Conservation (phyloP, 108 stramenopile genomes). For the Nannochloropsis granulata region DNA sequence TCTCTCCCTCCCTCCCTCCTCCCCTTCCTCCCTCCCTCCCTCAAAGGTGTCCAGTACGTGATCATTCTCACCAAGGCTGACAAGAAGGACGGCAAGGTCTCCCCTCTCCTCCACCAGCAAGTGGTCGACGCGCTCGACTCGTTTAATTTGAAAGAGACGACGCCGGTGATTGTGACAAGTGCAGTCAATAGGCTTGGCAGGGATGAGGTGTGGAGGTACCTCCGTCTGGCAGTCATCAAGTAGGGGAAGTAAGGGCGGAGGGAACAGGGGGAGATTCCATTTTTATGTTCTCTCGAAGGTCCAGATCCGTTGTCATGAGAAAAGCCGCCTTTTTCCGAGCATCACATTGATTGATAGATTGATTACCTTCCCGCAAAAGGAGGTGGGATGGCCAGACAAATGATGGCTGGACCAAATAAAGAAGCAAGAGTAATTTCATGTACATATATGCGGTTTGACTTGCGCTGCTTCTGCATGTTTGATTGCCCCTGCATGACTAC, state of each 20-base stretch:
- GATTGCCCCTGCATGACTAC: too few species aligned
- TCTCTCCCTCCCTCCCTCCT: background rate
- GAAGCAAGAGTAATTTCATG: too few species aligned
- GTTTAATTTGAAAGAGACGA: background rate
- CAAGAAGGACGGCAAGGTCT: conserved; percentile 23
- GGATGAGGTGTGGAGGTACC: conserved; percentile 25
- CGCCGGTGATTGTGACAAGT: conserved; percentile 18
- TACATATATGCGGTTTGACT: background rate
- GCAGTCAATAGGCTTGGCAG: conserved; percentile 13
- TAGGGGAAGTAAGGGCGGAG: background rate
- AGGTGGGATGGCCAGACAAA: too few species aligned
- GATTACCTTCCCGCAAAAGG: background rate
- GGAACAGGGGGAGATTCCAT: background rate
- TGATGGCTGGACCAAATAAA: too few species aligned
- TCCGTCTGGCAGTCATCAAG: background rate
- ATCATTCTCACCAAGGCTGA: conserved; percentile 71
- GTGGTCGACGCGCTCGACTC: conserved; percentile 1
- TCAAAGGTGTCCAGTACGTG: conserved; percentile 38
- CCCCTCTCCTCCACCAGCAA: background rate
- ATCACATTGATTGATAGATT: background rate
- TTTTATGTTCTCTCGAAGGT: too few species aligned
- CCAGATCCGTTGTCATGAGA: too few species aligned
- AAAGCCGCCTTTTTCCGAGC: too few species aligned
- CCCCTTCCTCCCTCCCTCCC: background rate
- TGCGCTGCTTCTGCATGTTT: too few species aligned